These are phyloP conservation scores for Pseudogymnoascus sp. DNA, from an alignment of 2,329 filamentous ascomycete species.

Conservation along the genomic window DNA sequence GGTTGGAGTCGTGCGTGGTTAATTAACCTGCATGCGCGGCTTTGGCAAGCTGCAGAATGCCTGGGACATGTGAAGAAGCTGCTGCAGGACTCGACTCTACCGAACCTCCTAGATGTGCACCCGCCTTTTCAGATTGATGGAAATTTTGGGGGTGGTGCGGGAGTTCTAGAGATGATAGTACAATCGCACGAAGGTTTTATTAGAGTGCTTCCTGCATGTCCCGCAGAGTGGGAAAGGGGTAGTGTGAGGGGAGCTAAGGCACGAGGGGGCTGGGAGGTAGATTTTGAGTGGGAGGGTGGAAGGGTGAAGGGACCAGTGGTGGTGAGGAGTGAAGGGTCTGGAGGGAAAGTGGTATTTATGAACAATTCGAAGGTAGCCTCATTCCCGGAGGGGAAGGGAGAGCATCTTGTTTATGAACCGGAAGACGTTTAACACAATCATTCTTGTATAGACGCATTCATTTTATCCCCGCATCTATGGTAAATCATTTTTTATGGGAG, in stretches of 20 bases:
- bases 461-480: neutral
- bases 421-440: neutral
- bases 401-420: neutral
- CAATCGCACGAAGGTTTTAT: constrained; percentile 33
- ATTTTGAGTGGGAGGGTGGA: constrained; percentile 32
- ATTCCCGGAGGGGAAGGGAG: neutral
- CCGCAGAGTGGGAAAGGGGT: constrained; percentile 30
- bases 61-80: constrained; percentile 34
- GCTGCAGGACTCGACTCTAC: constrained; percentile 35
- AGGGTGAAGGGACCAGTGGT: constrained; percentile 18
- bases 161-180: constrained; percentile 39
- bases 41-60: constrained; percentile 34
- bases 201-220: constrained; percentile 34
- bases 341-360: neutral
- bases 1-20: constrained; percentile 44
- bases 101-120: constrained; percentile 39
- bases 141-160: constrained; percentile 42
- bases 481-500: neutral
- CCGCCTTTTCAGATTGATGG: constrained; percentile 45
- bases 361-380: constrained; percentile 7
- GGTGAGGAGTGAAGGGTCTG: constrained; percentile 7
- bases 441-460: neutral
- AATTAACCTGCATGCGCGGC: constrained; percentile 37
- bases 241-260: constrained; percentile 30
- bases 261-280: constrained; percentile 31